Evolutionary conservation across 768 basidiomycete species (phyloP).

Genomic region (Boletus speciosus): DNA sequence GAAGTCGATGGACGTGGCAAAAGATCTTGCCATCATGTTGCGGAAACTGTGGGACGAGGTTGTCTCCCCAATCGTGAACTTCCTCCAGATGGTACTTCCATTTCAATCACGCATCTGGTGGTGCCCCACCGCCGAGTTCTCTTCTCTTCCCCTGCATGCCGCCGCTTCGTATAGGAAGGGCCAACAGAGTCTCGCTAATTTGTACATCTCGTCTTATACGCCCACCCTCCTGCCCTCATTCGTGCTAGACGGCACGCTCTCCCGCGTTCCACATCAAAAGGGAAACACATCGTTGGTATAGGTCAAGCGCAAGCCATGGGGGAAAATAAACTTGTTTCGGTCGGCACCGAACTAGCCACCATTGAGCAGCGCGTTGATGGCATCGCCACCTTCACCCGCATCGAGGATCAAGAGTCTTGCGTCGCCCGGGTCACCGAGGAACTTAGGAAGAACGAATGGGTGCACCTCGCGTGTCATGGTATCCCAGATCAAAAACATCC

Average conservation of each 20-base stretch:
- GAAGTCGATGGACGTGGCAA: not conserved
- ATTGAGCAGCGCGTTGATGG: too few relatives aligned
- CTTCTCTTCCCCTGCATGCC: too few relatives aligned
- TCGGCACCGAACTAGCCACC: too few relatives aligned
- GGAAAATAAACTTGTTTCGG: too few relatives aligned
- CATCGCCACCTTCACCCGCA: not conserved
- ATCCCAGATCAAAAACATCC: not conserved
- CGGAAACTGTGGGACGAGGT: not conserved
- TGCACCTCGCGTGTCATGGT: conserved; percentile 29
- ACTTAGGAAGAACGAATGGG: conserved; percentile 11
- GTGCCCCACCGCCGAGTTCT: not conserved
- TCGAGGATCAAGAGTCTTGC: not conserved
- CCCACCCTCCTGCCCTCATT: conserved; percentile 2
- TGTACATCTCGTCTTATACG: conserved; percentile 16
- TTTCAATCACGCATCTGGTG: not conserved
- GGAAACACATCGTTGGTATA: too few relatives aligned
- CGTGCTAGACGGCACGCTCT: too few relatives aligned
- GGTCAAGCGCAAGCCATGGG: too few relatives aligned
- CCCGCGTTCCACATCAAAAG: too few relatives aligned
- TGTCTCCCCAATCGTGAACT: not conserved
- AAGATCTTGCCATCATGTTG: not conserved
- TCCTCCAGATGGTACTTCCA: not conserved
- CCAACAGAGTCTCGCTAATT: too few relatives aligned
- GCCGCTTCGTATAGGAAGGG: too few relatives aligned
- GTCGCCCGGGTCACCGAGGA: not conserved